These are phyloP conservation scores for Metschnikowia lunata DNA, from an alignment of 805 yeast genomes.

Conservation along the genomic window DNA sequence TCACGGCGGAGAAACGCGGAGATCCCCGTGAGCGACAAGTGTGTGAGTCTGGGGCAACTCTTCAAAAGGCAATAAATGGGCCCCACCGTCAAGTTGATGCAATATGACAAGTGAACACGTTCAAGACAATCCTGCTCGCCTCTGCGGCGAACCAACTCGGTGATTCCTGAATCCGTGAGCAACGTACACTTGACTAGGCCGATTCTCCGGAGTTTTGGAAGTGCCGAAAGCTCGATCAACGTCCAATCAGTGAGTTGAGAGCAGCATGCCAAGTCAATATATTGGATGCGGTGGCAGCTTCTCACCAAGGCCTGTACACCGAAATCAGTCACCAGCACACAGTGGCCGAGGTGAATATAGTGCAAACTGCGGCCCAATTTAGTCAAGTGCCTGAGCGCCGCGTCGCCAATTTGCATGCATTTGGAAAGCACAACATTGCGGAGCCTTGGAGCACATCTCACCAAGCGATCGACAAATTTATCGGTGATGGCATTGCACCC, in stretches of 20 bases:
- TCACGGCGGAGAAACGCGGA: conserved; percentile 84
- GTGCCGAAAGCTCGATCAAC: conserved; percentile 65
- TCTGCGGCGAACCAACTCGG: conserved; percentile 60
- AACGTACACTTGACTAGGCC: conserved; percentile 89
- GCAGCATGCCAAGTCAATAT: conserved; percentile 94
- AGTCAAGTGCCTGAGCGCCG: conserved; percentile 66
- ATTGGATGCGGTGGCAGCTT: conserved; percentile 79
- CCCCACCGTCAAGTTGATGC: conserved; percentile 70
- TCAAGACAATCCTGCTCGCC: conserved; percentile 80
- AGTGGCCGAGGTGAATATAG: conserved; percentile 91
- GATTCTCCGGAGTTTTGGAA: conserved; percentile 80
- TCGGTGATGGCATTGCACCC: conserved; percentile 81
- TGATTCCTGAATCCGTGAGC: conserved; percentile 80
- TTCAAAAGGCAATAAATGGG: conserved; percentile 74
- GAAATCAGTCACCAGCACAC: conserved; percentile 81
- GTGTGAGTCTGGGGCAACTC: conserved; percentile 83
- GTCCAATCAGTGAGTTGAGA: conserved; percentile 81
- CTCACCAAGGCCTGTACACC: conserved; percentile 76
- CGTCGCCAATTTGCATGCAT: conserved; percentile 82
- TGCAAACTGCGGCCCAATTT: conserved; percentile 75
- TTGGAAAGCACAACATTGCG: conserved; percentile 87
- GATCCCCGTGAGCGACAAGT: conserved; percentile 88
- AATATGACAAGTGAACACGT: conserved; percentile 89
- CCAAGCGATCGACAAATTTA: conserved; percentile 66
- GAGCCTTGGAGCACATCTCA: conserved; percentile 73